Evolutionary conservation across 2,329 filamentous ascomycete species (phyloP).

Genomic region (Thelonectria olida): DNA sequence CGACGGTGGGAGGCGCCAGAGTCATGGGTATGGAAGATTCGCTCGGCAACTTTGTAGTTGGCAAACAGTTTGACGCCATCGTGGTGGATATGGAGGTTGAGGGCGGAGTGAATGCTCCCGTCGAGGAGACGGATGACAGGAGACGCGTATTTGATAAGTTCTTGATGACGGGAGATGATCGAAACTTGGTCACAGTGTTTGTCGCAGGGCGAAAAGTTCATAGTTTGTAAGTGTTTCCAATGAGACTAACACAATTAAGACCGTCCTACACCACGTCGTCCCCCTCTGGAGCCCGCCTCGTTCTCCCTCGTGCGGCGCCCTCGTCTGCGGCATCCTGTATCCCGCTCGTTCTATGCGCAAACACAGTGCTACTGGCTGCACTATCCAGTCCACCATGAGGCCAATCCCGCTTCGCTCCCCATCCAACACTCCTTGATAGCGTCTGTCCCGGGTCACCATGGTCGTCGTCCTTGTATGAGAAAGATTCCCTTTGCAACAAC

Average conservation of each 20-base stretch:
- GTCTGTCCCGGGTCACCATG: conserved; percentile 33
- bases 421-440: conserved; percentile 36
- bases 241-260: not conserved
- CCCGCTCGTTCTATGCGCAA: conserved; percentile 27
- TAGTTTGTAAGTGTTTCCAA: not conserved
- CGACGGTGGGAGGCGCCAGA: conserved; percentile 67
- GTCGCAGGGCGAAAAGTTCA: conserved; percentile 54
- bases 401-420: conserved; percentile 37
- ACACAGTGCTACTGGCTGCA: conserved; percentile 16
- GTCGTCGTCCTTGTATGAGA: conserved; percentile 36
- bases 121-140: conserved; percentile 59
- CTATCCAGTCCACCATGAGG: conserved; percentile 19
- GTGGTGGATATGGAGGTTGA: conserved; percentile 52
- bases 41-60: conserved; percentile 65
- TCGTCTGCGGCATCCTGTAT: conserved; percentile 28
- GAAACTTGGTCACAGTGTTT: conserved; percentile 66
- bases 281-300: conserved; percentile 23
- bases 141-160: conserved; percentile 68
- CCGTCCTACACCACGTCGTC: conserved; percentile 30
- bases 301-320: not conserved
- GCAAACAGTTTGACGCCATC: conserved; percentile 71
- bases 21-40: conserved; percentile 63
- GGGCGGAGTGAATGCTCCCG: conserved; percentile 59
- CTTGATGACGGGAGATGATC: conserved; percentile 71
- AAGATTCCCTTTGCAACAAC: conserved; percentile 53